Base-by-base conservation (phyloP, 192 early-diverging fungal genomes). In the Dissophora ornata region DNA sequence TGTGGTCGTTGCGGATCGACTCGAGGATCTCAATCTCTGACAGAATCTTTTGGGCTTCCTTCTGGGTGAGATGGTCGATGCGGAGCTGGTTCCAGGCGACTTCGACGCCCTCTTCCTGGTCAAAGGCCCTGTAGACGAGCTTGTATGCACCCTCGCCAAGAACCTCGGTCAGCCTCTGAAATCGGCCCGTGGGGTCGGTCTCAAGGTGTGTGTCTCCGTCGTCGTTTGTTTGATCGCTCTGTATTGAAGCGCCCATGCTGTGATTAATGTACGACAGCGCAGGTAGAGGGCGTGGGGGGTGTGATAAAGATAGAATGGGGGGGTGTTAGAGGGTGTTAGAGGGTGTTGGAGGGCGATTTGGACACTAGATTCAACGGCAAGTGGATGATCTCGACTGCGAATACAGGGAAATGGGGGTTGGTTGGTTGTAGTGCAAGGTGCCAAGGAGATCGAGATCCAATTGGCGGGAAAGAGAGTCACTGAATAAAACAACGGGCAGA, bases 11-110 rank as follows among this genome's bases (percentile, higher is more conserved):
- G 44, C 90, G 84, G 58, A 96, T 83, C 18, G 83, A 84, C 66
- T 94, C 81, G 24, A 96, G 86, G 53, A 96, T 93, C 46, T 83
- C 79, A 25, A 88, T 86, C 63, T 88, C 87, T n/a, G 54, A 63
- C 13, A 60, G 41, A 25, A 77, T 78, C 32, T 81, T 81, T 68
- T 79, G 65, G 3, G 60, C 64, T 16, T 81, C 70, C 29, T 79
- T 74, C 24, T 80, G 73, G 25, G 60, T 53, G 33, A 69, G 61
- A 41, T 74, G 65, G 64, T 89, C 82, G 52, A 90, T 67, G 25
- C 85, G 81, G 26, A 93, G 83, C 80, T 92, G 91, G 79, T 93
- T 94, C 93, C 93, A 95, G n/a, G 93, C 93, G 6, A 95, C 93
- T 78, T 95, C 93, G 16, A 93, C 85, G 21, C 93, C 93, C 69